These are phyloP conservation scores for Boechera divaricarpa DNA, from an alignment of 345 rosid species.

Conservation along the genomic window DNA sequence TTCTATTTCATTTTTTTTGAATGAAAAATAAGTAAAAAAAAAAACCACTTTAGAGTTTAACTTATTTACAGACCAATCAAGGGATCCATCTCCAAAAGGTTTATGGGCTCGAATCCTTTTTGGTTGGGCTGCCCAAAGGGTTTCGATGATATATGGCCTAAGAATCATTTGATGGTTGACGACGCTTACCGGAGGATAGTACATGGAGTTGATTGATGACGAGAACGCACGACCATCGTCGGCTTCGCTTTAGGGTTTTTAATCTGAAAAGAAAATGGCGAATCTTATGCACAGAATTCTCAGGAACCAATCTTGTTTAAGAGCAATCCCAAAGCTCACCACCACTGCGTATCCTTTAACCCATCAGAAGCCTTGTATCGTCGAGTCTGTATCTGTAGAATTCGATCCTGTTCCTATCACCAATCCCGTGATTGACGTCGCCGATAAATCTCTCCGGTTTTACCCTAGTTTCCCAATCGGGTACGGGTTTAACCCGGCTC, in stretches of 20 bases:
- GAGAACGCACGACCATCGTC: slow-evolving; percentile 17
- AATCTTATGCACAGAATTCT: slow-evolving; percentile 42
- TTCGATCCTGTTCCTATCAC: slow-evolving; percentile 33
- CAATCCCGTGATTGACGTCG: slow-evolving; percentile 5
- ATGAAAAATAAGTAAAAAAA: too few species aligned
- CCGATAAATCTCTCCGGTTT: slow-evolving; percentile 22
- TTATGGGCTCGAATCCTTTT: too few species aligned
- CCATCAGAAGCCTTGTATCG: slow-evolving; percentile 31
- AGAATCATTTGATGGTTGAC: too few species aligned
- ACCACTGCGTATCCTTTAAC: background rate
- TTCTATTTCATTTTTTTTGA: too few species aligned
- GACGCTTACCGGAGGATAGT: too few species aligned
- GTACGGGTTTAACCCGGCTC: slow-evolving; percentile 35
- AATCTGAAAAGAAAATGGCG: slow-evolving; percentile 36
- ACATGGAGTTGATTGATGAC: background rate
- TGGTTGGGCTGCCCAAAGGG: too few species aligned
- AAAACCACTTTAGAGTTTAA: too few species aligned
- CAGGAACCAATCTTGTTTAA: slow-evolving; percentile 40
- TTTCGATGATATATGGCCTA: too few species aligned
- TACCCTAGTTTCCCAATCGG: slow-evolving; percentile 58
- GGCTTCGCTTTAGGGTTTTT: slow-evolving; percentile 16
- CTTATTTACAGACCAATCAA: too few species aligned
- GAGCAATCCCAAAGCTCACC: slow-evolving; percentile 20
- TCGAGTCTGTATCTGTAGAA: slow-evolving; percentile 3
- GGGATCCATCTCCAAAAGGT: too few species aligned